Evolutionary conservation across 2,329 filamentous ascomycete species (phyloP), one percentile per base, ranked within the genome.

Genomic region (Colletotrichum salicis): DNA sequence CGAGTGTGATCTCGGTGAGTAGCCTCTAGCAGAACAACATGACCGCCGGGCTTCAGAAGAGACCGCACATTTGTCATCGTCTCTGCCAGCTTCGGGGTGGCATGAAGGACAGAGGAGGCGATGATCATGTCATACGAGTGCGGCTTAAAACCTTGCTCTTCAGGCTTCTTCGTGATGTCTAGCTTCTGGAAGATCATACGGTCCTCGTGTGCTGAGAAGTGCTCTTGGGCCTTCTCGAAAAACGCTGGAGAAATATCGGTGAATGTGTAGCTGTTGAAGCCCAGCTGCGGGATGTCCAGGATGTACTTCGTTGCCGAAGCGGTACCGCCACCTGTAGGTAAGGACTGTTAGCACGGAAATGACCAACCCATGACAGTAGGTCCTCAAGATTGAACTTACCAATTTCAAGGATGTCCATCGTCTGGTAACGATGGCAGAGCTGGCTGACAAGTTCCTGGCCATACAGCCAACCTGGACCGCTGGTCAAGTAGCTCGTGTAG

Each of bases 11-110:
- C 52, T 3, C n/a, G 22, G 13, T 52, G n/a, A 1, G 69, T 64
- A 8, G 58, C 54, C 13, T 73, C 68, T 4, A 35, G 31, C 15
- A 73, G 15, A 2, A 72, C n/a, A 0, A 83, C 72, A 35, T 75
- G 76, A 0, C 82, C 82, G 6, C 76, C 75, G 0, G 80, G 80
- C 19, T 76, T 75, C 1, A 84, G 75, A 8, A 82, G 71, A 66
- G 69, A 70, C 13, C 59, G 70, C 1, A 75, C 64, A 59, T 80
- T 76, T 2, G 54, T 51, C 51, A 81, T 54, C 0, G 79, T 76
- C 2, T 65, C 48, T 13, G 76, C 55, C 1, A 79, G 72, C 4
- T 65, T 61, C 8, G 63, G 71, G 2, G 78, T 80, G 13, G 78
- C 79, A 37, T 80, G 78, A 3, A 80, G 57, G 11, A 78, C 78